Percentiles rank a stretch among this genome's conserved stretches.
Evolutionary conservation across 2,329 filamentous ascomycete genomes (phyloP).

Genomic region (Paramyrothecium roridum): DNA sequence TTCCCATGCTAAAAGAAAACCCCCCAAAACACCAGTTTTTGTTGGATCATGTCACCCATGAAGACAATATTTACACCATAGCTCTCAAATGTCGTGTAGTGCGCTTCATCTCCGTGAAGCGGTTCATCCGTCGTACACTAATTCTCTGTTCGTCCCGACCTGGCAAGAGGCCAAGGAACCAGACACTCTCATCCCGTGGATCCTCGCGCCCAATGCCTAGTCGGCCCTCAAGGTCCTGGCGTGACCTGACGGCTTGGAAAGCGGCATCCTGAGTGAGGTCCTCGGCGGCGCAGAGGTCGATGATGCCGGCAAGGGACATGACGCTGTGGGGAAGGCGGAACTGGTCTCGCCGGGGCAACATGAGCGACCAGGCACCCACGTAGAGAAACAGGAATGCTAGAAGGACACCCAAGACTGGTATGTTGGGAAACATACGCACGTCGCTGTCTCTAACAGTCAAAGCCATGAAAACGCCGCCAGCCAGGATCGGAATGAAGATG

Average conservation of each 20-base stretch:
- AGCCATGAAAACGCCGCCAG: constrained; percentile 71
- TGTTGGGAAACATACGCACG: constrained; percentile 68
- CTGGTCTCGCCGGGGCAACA: constrained; percentile 58
- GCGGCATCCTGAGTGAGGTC: constrained; percentile 69
- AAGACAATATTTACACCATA: constrained; percentile 16
- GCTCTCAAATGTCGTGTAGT: constrained; percentile 17
- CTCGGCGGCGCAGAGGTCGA: constrained; percentile 73
- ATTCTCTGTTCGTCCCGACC: constrained; percentile 37
- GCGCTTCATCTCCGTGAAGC: constrained; percentile 39
- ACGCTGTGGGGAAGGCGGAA: constrained; percentile 72
- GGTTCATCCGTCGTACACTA: constrained; percentile 40
- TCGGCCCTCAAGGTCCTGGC: constrained; percentile 64
- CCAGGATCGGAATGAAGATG: constrained; percentile 62
- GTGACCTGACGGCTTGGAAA: constrained; percentile 67
- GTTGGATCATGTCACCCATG: constrained; percentile 8
- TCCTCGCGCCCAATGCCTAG: constrained; percentile 54
- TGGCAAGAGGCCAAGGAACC: constrained; percentile 44
- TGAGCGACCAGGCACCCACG: constrained; percentile 56
- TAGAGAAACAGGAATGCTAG: constrained; percentile 71
- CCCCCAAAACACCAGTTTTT: constrained; percentile 10
- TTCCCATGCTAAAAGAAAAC: constrained; percentile 1
- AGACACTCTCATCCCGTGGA: constrained; percentile 45
- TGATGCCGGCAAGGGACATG: constrained; percentile 69
- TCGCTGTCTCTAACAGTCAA: constrained; percentile 51
- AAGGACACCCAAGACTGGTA: constrained; percentile 70